phyloP scores from a whole-genome alignment of 805 yeast species.

The Candida namnaoensis region DNA sequence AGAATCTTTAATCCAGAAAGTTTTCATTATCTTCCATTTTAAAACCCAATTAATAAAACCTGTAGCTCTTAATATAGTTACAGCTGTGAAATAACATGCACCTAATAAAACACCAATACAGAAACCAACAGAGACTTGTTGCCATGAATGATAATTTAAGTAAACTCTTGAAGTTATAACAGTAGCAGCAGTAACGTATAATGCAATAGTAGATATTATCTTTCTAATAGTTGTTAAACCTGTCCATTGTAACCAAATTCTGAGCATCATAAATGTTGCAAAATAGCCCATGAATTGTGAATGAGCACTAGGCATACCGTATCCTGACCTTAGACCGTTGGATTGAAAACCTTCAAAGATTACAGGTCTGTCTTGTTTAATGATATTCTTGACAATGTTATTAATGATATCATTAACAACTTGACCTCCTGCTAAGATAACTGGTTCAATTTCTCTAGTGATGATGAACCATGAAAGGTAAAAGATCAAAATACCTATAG shows the following conservation, averaged over 20 bases:
- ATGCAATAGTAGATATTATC: slow-evolving; percentile 17
- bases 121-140: slow-evolving; percentile 71
- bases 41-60: slow-evolving; percentile 66
- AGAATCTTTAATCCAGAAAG: slow-evolving; percentile 52
- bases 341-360: slow-evolving; percentile 25
- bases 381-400: slow-evolving; percentile 50
- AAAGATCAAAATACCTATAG: slow-evolving; percentile 70
- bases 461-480: slow-evolving; percentile 78
- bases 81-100: slow-evolving; percentile 41
- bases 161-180: slow-evolving; percentile 71
- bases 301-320: slow-evolving; percentile 98
- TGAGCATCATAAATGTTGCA: slow-evolving; percentile 44
- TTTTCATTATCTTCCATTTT: slow-evolving; percentile 42
- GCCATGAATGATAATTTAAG: slow-evolving; percentile 63
- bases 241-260: slow-evolving; percentile 33
- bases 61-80: slow-evolving; percentile 47
- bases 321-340: slow-evolving; percentile 44
- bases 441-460: slow-evolving; percentile 80
- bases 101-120: slow-evolving; percentile 57
- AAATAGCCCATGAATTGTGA: slow-evolving; percentile 92
- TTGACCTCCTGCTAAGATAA: slow-evolving; percentile 80
- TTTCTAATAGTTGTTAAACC: slow-evolving; percentile 22
- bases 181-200: slow-evolving; percentile 22
- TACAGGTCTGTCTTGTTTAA: slow-evolving; percentile 73
- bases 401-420: slow-evolving; percentile 68